phyloP scores from a whole-genome alignment of 768 basidiomycete species.

The Russula compacta region DNA sequence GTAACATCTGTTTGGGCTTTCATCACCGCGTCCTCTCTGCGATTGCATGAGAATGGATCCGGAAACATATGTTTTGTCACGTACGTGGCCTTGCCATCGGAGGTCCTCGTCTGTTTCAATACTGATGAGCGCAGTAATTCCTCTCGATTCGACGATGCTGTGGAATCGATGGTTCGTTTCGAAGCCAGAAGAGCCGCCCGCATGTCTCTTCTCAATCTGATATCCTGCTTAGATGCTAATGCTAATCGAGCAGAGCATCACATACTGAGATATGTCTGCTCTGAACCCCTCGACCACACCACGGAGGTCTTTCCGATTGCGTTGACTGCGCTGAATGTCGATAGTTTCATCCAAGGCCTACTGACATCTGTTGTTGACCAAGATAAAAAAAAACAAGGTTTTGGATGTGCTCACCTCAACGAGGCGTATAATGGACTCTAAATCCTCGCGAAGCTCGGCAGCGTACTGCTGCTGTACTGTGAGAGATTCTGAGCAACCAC shows the following conservation, averaged over 20 bases:
- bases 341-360: conserved; percentile 62
- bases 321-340: conserved; percentile 61
- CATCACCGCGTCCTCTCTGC: conserved; percentile 79
- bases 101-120: conserved; percentile 37
- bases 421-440: conserved; percentile 49
- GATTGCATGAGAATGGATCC: conserved; percentile 7
- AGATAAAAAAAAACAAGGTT: background rate
- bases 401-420: conserved; percentile 46
- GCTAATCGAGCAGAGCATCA: conserved; percentile 15
- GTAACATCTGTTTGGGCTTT: conserved; percentile 86
- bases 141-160: conserved; percentile 48
- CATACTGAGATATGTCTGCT: conserved; percentile 43
- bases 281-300: conserved; percentile 42
- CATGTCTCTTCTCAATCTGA: conserved; percentile 51
- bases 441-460: conserved; percentile 68
- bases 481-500: conserved; percentile 59
- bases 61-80: conserved; percentile 24
- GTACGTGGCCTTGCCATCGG: conserved; percentile 55
- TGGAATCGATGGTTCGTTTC: conserved; percentile 62
- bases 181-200: conserved; percentile 64
- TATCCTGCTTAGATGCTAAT: background rate
- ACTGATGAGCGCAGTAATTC: conserved; percentile 54
- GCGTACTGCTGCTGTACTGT: conserved; percentile 62
- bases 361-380: conserved; percentile 37
- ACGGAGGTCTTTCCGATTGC: conserved; percentile 39